Evolutionary conservation across 352 stramenopile genomes (phyloP).

Genomic region (Achlya hypogyna): DNA sequence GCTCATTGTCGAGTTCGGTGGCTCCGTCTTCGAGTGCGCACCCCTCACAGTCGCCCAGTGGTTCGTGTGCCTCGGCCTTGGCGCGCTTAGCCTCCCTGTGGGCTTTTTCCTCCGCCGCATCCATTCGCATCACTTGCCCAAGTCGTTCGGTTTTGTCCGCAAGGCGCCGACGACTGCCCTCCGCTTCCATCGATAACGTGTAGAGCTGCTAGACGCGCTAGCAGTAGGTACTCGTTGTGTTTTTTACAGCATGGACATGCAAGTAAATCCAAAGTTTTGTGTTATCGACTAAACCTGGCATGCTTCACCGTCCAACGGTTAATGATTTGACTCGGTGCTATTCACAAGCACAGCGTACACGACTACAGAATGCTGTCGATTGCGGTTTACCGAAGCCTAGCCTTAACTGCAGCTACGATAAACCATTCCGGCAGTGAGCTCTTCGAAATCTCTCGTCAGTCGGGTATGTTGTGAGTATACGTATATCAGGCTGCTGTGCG

Average conservation of each 20-base stretch:
- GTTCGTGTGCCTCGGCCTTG: conserved; percentile 47
- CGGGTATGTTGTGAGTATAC: no score
- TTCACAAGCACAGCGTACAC: no score
- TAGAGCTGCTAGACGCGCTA: neutral
- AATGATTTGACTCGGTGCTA: no score
- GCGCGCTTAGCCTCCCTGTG: conserved; percentile 39
- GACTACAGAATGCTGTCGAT: no score
- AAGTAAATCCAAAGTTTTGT: neutral
- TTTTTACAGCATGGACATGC: neutral
- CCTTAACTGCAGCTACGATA: no score
- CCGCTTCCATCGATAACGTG: neutral
- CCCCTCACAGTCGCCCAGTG: conserved; percentile 39
- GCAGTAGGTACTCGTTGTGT: neutral
- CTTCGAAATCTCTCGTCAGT: no score
- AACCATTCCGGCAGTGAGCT: no score
- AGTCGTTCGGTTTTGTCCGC: neutral
- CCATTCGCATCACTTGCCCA: neutral
- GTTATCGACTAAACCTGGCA: no score
- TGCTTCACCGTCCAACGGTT: no score
- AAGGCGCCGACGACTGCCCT: neutral
- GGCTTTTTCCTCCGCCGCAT: conserved; percentile 34
- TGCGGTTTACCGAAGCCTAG: no score
- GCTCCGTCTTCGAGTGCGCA: conserved; percentile 56
- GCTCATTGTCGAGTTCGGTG: conserved; percentile 92
- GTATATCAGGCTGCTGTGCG: no score